phyloP scores from a whole-genome alignment of 2,329 filamentous ascomycete genomes.

The Grosmannia serpens region DNA sequence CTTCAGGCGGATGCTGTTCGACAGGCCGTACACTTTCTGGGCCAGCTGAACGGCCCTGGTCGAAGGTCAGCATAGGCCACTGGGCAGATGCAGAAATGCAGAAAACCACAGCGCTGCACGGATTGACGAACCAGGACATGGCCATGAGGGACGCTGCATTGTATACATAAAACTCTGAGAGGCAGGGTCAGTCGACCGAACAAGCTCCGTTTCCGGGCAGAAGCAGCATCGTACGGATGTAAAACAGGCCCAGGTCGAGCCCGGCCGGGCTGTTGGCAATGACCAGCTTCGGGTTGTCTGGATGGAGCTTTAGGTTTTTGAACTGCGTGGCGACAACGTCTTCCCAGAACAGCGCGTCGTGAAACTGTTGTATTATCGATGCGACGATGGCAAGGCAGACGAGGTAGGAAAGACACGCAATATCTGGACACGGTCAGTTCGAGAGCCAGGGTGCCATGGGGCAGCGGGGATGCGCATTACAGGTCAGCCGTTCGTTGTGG shows the following conservation, averaged over 20 bases:
- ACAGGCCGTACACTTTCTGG: background rate
- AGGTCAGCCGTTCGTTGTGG: background rate
- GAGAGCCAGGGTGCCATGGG: too few species aligned
- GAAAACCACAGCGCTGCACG: background rate
- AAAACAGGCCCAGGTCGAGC: background rate
- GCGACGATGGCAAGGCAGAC: background rate
- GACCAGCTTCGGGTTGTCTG: background rate
- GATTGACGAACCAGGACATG: background rate
- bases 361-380: background rate
- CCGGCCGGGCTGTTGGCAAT: background rate
- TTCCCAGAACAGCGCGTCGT: background rate
- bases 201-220: too few species aligned
- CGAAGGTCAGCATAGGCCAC: background rate
- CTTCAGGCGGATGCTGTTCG: background rate
- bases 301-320: background rate
- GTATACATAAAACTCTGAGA: background rate
- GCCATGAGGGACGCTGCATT: background rate
- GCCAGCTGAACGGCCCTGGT: background rate
- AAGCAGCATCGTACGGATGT: background rate
- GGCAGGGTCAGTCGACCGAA: too few species aligned
- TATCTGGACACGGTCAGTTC: background rate
- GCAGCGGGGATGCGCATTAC: background rate
- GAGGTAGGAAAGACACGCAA: background rate
- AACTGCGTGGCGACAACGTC: background rate
- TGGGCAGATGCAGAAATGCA: too few species aligned